Evolutionary conservation across 768 basidiomycete genomes (phyloP).

Genomic region (Amylocystis lapponica): DNA sequence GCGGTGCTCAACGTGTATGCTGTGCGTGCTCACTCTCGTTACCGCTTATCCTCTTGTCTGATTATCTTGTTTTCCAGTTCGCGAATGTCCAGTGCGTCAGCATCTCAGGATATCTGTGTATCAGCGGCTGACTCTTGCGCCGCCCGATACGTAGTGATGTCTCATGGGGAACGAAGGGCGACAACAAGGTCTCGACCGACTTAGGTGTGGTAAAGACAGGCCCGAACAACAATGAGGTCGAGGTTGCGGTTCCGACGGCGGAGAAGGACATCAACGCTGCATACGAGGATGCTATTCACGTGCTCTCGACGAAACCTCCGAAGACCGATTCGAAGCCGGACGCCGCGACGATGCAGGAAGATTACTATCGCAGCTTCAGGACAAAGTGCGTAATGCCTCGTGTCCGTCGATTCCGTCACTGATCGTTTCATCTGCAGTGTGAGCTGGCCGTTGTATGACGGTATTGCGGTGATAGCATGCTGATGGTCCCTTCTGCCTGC

Average conservation of each 20-base stretch:
- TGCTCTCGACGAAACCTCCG: slow-evolving; percentile 72
- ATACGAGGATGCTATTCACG: slow-evolving; percentile 88
- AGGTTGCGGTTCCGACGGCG: slow-evolving; percentile 78
- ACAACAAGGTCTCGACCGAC: slow-evolving; percentile 79
- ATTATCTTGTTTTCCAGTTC: slow-evolving; percentile 41
- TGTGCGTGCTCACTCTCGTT: slow-evolving; percentile 30
- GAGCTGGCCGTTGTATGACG: slow-evolving; percentile 7
- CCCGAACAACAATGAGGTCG: slow-evolving; percentile 75
- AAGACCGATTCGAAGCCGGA: slow-evolving; percentile 64
- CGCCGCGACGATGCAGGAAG: slow-evolving; percentile 61
- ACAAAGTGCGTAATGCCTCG: slow-evolving; percentile 55
- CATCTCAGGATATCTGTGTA: not conserved
- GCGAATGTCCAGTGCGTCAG: slow-evolving; percentile 72
- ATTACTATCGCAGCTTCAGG: slow-evolving; percentile 84
- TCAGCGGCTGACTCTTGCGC: no score
- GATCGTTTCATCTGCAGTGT: slow-evolving; percentile 23
- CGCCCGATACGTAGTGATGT: slow-evolving; percentile 71
- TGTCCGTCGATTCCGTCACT: slow-evolving; percentile 6
- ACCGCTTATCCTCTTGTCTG: slow-evolving; percentile 3
- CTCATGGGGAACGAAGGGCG: slow-evolving; percentile 95
- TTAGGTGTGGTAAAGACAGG: slow-evolving; percentile 73
- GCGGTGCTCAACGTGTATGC: slow-evolving; percentile 90
- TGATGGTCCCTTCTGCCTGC: slow-evolving; percentile 15
- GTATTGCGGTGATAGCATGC: not conserved
- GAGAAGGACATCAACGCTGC: slow-evolving; percentile 86